Evolutionary conservation across 495 filamentous ascomycete species (phyloP), one percentile per base, ranked within the genome.

Genomic region (Usnea hakonensis): DNA sequence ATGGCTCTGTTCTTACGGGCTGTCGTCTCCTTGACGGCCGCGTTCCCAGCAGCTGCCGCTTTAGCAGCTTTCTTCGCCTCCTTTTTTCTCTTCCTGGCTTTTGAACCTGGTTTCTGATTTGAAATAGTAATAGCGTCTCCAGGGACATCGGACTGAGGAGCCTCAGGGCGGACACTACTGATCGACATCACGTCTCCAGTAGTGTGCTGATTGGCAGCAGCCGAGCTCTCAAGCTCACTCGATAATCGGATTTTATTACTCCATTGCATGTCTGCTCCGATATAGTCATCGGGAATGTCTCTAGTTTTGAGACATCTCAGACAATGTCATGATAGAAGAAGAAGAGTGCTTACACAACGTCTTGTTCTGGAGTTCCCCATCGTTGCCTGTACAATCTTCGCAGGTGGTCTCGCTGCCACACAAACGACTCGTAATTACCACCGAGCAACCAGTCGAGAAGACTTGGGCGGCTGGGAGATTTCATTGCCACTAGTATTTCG

Each of bases 381-480:
- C 36, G 64, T 8, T 75, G 64, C 0, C 62, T 70, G 43, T 82
- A 85, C 7, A 85, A 70, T 33, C 73, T 60, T 23, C 73, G 73
- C 36, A 87, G 66, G 38, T 74, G 79, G 13, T 75, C 69, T 32
- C 90, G 79, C 65, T 91, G 87, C n/a, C 76, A 69, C 9, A 77
- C 71, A 62, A 92, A 90, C 35, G 79, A 80, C 2, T 80, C 78
- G 68, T 92, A 95, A 67, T 90, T 83, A 9, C 87, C 90, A 0
- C 76, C 87, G 57, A 93, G 74, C 41, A 91, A 77, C 19, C 80
- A 75, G 3, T 76, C 79, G 21, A 95, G 76, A 35, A 95, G 78
- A 65, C 86, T 87, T 44, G 73, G 69, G 7, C 72, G 64, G n/a
- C 71, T 64, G 23, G 67, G 52, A 11, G 65, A 61, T 38, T 65